Percentiles rank a stretch among this genome's conserved stretches.
These are phyloP conservation scores for Leccinum subtestaceum DNA, from an alignment of 768 basidiomycete species.

Conservation along the genomic window DNA sequence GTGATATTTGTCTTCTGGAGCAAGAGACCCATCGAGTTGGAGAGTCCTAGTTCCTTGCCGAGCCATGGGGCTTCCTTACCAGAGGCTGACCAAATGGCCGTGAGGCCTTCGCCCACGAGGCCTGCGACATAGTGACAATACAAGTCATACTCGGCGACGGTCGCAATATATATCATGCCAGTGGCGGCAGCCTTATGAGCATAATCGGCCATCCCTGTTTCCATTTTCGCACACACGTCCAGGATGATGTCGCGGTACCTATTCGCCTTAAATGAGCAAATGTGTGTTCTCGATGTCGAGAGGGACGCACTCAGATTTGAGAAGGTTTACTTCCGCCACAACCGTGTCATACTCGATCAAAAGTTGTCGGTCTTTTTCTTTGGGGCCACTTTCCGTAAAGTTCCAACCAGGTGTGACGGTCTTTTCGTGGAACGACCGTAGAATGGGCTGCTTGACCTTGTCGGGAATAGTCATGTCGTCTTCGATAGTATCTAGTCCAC, in stretches of 20 bases:
- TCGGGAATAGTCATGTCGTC: slow-evolving; percentile 97
- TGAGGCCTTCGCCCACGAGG: slow-evolving; percentile 93
- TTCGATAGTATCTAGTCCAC: slow-evolving; percentile 95
- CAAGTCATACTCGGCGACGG: slow-evolving; percentile 86
- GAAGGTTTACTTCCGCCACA: slow-evolving; percentile 71
- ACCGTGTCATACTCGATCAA: slow-evolving; percentile 81
- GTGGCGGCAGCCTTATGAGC: slow-evolving; percentile 77
- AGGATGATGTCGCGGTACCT: slow-evolving; percentile 80
- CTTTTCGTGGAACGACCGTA: slow-evolving; percentile 79
- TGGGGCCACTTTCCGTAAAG: slow-evolving; percentile 75
- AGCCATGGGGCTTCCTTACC: slow-evolving; percentile 77
- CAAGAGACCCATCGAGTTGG: slow-evolving; percentile 92
- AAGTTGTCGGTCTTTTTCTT: slow-evolving; percentile 85
- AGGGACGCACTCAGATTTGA: slow-evolving; percentile 54
- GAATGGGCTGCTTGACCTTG: slow-evolving; percentile 77
- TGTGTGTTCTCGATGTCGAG: background rate
- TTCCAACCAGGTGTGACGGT: slow-evolving; percentile 84
- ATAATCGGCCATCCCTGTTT: slow-evolving; percentile 93
- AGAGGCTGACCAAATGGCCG: slow-evolving; percentile 82
- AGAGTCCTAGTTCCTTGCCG: slow-evolving; percentile 77
- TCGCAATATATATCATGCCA: slow-evolving; percentile 66
- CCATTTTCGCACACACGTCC: slow-evolving; percentile 85
- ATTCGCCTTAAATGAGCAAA: slow-evolving; percentile 7
- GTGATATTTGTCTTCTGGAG: slow-evolving; percentile 99
- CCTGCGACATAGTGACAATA: slow-evolving; percentile 99